These are phyloP conservation scores for Coprinopsis sp. DNA, from an alignment of 768 basidiomycete genomes.

Conservation along the genomic window DNA sequence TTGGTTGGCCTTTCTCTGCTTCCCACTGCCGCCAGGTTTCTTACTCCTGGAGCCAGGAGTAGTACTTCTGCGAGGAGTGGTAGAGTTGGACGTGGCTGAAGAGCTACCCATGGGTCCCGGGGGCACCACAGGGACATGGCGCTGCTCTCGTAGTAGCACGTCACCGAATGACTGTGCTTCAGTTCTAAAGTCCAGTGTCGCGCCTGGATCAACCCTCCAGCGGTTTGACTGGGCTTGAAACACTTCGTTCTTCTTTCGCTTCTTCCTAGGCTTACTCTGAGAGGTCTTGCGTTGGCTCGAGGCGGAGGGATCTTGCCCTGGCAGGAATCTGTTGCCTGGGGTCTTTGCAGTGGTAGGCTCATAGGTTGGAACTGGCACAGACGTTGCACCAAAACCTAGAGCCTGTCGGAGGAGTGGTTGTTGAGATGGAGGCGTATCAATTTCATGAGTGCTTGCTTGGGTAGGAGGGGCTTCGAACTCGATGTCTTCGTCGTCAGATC, in stretches of 20 bases:
- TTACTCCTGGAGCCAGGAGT: no score
- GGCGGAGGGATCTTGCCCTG: conserved; percentile 6
- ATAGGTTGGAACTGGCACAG: conserved; percentile 13
- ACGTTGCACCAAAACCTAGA: conserved; percentile 39
- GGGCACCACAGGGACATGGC: no score
- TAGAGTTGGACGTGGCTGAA: no score
- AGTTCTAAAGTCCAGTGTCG: no score
- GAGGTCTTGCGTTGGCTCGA: conserved; percentile 9
- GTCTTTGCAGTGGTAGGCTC: conserved; percentile 1
- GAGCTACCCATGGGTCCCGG: no score
- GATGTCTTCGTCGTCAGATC: conserved; percentile 44
- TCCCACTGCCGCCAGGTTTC: no score
- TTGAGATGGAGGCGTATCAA: conserved; percentile 46
- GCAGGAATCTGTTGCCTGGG: background rate
- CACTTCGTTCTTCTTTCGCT: conserved; percentile 12
- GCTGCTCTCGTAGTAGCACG: no score
- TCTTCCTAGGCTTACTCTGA: conserved; percentile 17
- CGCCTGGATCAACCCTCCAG: conserved; percentile 44
- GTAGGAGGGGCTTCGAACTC: conserved; percentile 34
- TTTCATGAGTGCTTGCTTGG: no score
- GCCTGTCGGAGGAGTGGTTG: conserved; percentile 55
- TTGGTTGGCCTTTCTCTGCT: no score
- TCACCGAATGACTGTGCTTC: no score
- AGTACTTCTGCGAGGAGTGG: no score
- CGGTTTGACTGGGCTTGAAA: conserved; percentile 20